phyloP scores from a whole-genome alignment of 202 grass and related monocot genomes.

The Zoysia matrella region DNA sequence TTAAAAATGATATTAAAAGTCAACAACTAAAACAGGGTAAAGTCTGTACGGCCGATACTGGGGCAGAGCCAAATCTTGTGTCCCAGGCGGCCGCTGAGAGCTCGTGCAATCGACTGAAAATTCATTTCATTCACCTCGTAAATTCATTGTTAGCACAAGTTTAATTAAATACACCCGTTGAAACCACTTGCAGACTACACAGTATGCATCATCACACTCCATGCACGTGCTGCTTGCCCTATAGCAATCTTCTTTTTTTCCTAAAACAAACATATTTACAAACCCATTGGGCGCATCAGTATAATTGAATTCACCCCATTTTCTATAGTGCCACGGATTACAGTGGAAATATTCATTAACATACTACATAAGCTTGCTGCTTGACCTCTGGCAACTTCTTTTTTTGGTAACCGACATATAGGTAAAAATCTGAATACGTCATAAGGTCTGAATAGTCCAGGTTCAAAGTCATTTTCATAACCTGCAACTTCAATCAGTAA shows the following conservation, averaged over 20 bases:
- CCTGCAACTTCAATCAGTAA: conserved; percentile 16
- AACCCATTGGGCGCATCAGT: too few relatives aligned
- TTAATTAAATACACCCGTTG: neutral
- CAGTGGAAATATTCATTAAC: neutral
- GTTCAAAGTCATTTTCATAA: neutral
- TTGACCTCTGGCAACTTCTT: neutral
- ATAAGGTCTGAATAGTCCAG: neutral
- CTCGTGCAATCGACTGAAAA: neutral
- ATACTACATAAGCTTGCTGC: neutral
- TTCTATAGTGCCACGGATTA: too few relatives aligned
- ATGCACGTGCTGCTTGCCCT: neutral
- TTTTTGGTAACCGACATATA: neutral
- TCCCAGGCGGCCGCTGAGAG: too few relatives aligned
- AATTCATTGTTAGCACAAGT: neutral
- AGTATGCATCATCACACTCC: neutral
- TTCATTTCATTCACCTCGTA: neutral
- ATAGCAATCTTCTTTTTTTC: too few relatives aligned
- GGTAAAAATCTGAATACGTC: neutral
- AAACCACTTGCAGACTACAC: neutral
- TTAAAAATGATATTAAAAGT: too few relatives aligned
- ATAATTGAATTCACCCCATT: too few relatives aligned
- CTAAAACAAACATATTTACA: too few relatives aligned
- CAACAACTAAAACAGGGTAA: too few relatives aligned
- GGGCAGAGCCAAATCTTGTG: too few relatives aligned
- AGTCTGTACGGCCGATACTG: too few relatives aligned